phyloP scores from a whole-genome alignment of 805 yeast genomes.

The Cyberlindnera euphorbiiphila region DNA sequence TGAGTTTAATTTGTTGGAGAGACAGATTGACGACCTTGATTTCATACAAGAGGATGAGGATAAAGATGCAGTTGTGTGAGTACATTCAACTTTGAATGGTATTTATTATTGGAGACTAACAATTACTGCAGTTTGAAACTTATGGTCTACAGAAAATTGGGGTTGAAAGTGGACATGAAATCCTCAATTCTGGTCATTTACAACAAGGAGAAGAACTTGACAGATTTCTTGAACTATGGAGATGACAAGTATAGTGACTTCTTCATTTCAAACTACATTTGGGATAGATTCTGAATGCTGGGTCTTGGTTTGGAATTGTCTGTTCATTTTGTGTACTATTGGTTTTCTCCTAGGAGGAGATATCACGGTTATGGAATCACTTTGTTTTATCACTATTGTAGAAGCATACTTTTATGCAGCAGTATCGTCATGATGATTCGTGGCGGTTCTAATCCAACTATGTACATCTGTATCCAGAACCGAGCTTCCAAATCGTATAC shows the following conservation, averaged over 20 bases:
- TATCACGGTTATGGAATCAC: too few species aligned
- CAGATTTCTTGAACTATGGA: slow-evolving; percentile 49
- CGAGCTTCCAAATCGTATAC: not conserved
- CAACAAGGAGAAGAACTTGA: slow-evolving; percentile 42
- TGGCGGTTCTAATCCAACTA: slow-evolving; percentile 5
- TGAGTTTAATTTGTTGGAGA: slow-evolving; percentile 33
- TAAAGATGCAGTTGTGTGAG: slow-evolving; percentile 38
- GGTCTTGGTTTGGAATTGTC: not conserved
- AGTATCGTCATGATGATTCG: slow-evolving; percentile 4
- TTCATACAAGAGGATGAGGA: slow-evolving; percentile 29
- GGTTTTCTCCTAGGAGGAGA: not conserved
- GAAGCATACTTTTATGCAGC: too few species aligned
- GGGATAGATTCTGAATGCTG: slow-evolving; percentile 53
- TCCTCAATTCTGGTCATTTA: slow-evolving; percentile 44
- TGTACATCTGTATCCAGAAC: slow-evolving; percentile 6
- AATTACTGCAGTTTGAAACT: slow-evolving; percentile 38
- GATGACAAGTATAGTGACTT: slow-evolving; percentile 55
- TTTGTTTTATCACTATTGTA: too few species aligned
- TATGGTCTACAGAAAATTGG: slow-evolving; percentile 57
- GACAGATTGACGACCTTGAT: slow-evolving; percentile 32
- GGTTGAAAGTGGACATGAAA: slow-evolving; percentile 45
- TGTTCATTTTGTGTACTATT: not conserved
- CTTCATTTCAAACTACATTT: slow-evolving; percentile 69
- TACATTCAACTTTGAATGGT: not conserved
- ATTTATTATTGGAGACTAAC: slow-evolving; percentile 7